Percentiles rank a stretch among this genome's conserved stretches.
These are phyloP conservation scores for Eucalyptus pumila DNA, from an alignment of 345 rosid genomes.

Conservation along the genomic window DNA sequence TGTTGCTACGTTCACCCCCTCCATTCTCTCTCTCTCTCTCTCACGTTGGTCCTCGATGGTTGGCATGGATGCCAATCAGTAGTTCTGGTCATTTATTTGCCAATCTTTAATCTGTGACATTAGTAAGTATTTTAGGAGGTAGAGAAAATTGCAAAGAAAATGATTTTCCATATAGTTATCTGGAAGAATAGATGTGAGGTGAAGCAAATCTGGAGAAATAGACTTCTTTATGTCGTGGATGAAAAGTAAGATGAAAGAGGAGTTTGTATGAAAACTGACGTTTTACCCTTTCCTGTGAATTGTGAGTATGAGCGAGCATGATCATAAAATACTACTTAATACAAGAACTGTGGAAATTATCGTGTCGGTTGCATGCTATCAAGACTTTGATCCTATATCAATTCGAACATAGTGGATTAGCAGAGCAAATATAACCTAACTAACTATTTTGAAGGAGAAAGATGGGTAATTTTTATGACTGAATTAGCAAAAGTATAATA, in stretches of 20 bases:
- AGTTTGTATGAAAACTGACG: neutral
- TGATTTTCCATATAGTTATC: neutral
- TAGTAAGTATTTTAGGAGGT: neutral
- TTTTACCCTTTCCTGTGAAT: neutral
- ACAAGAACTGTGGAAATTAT: neutral
- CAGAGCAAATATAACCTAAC: too few species aligned
- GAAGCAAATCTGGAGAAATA: neutral
- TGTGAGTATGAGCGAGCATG: neutral
- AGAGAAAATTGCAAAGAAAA: neutral
- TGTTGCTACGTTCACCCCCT: slow-evolving; percentile 1
- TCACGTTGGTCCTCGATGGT: neutral
- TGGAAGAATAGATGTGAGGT: neutral
- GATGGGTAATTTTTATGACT: too few species aligned
- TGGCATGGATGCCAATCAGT: neutral
- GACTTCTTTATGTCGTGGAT: neutral
- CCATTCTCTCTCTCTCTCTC: neutral
- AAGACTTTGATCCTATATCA: too few species aligned
- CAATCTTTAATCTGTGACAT: neutral
- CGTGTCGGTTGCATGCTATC: neutral
- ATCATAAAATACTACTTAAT: too few species aligned
- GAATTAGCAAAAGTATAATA: too few species aligned
- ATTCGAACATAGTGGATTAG: too few species aligned
- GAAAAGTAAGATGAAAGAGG: neutral
- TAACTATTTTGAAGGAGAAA: too few species aligned
- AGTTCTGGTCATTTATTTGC: neutral